phyloP scores from a whole-genome alignment of 805 yeast genomes.

The Saturnispora gosingensis region DNA sequence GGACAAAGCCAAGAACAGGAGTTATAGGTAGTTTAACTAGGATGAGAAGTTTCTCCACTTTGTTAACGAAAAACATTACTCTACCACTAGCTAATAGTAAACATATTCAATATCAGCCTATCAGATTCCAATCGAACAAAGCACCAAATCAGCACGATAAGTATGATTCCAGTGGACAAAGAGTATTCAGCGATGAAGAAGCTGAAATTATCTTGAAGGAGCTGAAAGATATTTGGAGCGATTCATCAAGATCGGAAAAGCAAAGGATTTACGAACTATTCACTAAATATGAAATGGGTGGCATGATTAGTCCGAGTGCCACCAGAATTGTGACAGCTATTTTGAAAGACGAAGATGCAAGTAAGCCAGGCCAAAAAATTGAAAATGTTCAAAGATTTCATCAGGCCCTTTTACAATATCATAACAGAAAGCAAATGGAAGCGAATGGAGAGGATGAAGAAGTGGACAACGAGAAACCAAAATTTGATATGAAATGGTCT shows the following conservation, averaged over 20 bases:
- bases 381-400: conserved; percentile 26
- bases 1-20: neutral
- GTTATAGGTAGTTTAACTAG: neutral
- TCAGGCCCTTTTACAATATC: conserved; percentile 24
- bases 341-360: conserved; percentile 20
- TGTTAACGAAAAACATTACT: neutral
- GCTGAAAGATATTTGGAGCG: conserved; percentile 22
- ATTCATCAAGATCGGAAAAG: conserved; percentile 15
- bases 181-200: conserved; percentile 23
- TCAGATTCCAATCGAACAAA: conserved; percentile 12
- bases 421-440: conserved; percentile 22
- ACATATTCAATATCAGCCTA: neutral
- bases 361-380: conserved; percentile 23
- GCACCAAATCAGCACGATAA: conserved; percentile 10
- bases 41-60: neutral
- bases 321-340: conserved; percentile 22
- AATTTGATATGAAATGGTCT: conserved; percentile 8
- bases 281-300: conserved; percentile 25
- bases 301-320: conserved; percentile 23
- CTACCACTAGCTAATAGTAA: neutral
- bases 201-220: conserved; percentile 17
- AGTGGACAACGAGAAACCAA: neutral
- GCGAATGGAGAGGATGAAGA: conserved; percentile 14
- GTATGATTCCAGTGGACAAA: conserved; percentile 21
- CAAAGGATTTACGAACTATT: conserved; percentile 16